These are phyloP conservation scores for Saccharomycopsis sp. DNA, from an alignment of 805 yeast species.

Conservation along the genomic window DNA sequence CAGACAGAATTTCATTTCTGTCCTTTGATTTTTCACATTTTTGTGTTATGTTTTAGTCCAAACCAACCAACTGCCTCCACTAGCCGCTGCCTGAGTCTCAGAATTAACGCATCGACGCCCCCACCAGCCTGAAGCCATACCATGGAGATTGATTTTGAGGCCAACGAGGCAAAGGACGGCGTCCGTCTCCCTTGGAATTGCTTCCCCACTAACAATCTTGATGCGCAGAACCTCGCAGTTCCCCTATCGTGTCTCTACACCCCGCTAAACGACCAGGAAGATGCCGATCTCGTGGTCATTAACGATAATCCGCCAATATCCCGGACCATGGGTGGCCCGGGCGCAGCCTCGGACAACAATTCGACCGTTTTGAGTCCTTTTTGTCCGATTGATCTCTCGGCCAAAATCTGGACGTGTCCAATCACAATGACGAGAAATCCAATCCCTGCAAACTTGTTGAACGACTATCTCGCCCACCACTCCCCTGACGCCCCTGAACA, in stretches of 20 bases:
- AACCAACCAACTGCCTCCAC: too few species aligned
- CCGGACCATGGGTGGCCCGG: conserved; percentile 36
- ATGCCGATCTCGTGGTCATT: conserved; percentile 38
- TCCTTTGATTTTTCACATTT: neutral
- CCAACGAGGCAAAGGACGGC: conserved; percentile 55
- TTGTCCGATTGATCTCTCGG: conserved; percentile 45
- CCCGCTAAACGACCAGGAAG: conserved; percentile 47
- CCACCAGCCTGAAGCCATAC: neutral
- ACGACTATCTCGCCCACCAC: neutral
- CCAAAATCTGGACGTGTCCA: conserved; percentile 51
- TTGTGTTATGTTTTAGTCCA: neutral
- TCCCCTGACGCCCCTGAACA: neutral
- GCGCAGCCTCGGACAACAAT: conserved; percentile 19
- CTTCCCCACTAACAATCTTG: conserved; percentile 53
- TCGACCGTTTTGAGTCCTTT: conserved; percentile 46
- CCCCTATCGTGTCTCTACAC: conserved; percentile 57
- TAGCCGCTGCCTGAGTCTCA: too few species aligned
- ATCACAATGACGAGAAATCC: conserved; percentile 46
- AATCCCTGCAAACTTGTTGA: conserved; percentile 45
- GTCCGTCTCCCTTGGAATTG: conserved; percentile 72
- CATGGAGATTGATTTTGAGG: conserved; percentile 42
- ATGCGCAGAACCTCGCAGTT: conserved; percentile 49
- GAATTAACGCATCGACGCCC: too few species aligned
- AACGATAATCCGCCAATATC: conserved; percentile 41
- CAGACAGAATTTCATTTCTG: neutral